Percentiles rank a stretch among this genome's conserved stretches.
Conservation (phyloP, 2,329 filamentous ascomycete species). For the Sporothrix globosa region DNA sequence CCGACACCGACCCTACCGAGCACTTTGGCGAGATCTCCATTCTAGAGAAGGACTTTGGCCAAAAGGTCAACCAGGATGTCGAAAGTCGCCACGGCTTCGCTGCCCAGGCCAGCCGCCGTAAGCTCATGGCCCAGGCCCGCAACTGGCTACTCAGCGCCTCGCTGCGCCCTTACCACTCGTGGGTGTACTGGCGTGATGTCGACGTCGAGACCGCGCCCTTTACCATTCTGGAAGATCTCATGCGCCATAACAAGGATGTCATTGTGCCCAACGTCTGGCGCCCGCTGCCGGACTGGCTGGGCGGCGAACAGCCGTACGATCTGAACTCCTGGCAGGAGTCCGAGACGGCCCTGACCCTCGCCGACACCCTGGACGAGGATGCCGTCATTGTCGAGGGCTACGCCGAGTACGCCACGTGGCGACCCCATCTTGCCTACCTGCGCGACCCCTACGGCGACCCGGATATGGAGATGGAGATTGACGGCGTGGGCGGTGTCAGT, state of each 20-base stretch:
- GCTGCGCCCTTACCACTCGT: constrained; percentile 90
- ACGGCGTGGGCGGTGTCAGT: constrained; percentile 95
- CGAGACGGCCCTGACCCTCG: constrained; percentile 89
- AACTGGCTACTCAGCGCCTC: constrained; percentile 97
- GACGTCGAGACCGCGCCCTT: constrained; percentile 97
- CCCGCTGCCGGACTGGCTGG: constrained; percentile 97
- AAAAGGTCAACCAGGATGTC: constrained; percentile 96
- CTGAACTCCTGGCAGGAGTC: constrained; percentile 99
- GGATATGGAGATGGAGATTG: constrained; percentile 99
- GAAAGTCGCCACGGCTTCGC: constrained; percentile 97
- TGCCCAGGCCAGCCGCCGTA: constrained; percentile 88
- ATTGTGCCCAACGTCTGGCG: constrained; percentile 99
- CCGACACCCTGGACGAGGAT: constrained; percentile 94
- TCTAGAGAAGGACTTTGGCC: constrained; percentile 98
- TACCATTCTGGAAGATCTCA: constrained; percentile 94
- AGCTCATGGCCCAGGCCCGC: constrained; percentile 95
- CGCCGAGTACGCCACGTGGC: constrained; percentile 97
- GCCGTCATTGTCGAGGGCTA: constrained; percentile 99
- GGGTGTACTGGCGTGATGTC: constrained; percentile 99
- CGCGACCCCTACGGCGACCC: constrained; percentile 96
- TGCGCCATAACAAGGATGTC: constrained; percentile 98
- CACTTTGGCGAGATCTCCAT: constrained; percentile 96
- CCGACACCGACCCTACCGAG: constrained; percentile 74
- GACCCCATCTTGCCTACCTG: constrained; percentile 93
- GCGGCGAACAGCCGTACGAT: constrained; percentile 97